Evolutionary conservation across 78 protist species (phyloP).

Genomic region (Dictyostelium intermedium): DNA sequence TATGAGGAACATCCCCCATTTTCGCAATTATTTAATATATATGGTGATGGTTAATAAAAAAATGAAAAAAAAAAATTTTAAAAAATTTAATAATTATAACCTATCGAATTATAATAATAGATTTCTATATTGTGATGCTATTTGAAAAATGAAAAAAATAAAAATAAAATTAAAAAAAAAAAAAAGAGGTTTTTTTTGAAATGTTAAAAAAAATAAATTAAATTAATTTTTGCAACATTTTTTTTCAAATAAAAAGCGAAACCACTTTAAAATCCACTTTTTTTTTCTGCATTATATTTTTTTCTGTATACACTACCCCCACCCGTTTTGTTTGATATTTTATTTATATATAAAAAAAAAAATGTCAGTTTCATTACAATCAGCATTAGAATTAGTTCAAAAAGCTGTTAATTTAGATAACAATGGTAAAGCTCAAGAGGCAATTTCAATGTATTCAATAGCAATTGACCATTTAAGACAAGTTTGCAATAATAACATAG

Average conservation of each 20-base stretch:
- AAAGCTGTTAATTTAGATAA: conserved; percentile 58
- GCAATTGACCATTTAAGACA: conserved; percentile 65
- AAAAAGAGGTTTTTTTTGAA: too few relatives aligned
- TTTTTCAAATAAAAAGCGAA: neutral
- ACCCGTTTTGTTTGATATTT: neutral
- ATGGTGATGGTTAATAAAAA: too few relatives aligned
- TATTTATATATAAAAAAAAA: neutral
- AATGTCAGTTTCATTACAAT: conserved; percentile 52
- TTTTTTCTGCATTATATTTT: neutral
- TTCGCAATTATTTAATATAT: neutral
- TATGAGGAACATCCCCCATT: neutral
- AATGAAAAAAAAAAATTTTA: too few relatives aligned
- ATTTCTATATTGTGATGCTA: neutral
- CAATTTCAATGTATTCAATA: conserved; percentile 58
- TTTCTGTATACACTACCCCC: neutral
- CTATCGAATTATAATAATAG: neutral
- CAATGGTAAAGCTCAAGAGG: conserved; percentile 43
- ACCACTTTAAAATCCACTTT: neutral
- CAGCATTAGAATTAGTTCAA: conserved; percentile 46
- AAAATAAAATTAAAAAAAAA: too few relatives aligned
- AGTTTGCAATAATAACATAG: neutral
- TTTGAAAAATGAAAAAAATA: too few relatives aligned
- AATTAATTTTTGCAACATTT: neutral
- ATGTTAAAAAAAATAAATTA: neutral
- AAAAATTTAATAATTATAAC: too few relatives aligned